Percentiles rank a stretch among this genome's conserved stretches.
Conservation (phyloP, 148 eudicot species). For the Nepenthes gracilis region DNA sequence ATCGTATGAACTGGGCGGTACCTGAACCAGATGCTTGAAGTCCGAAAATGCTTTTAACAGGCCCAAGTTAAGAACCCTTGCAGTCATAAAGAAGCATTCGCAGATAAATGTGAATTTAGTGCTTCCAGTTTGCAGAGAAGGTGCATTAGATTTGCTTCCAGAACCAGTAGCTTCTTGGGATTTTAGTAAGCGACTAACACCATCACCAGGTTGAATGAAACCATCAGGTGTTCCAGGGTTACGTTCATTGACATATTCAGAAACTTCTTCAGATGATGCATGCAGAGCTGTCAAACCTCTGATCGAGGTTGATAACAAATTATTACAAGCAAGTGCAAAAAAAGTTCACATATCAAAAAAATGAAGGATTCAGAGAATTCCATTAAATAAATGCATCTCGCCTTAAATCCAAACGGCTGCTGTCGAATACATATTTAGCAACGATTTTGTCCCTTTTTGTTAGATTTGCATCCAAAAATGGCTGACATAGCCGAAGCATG, state of each 20-base stretch:
- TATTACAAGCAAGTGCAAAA: not conserved
- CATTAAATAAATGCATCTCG: constrained; percentile 15
- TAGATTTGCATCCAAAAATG: constrained; percentile 79
- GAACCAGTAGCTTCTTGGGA: constrained; percentile 62
- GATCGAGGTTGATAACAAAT: constrained; percentile 9
- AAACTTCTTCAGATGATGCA: constrained; percentile 93
- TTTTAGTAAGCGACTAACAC: constrained; percentile 34
- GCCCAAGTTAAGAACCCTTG: constrained; percentile 93
- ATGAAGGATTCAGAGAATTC: not conserved
- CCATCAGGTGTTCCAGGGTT: constrained; percentile 24
- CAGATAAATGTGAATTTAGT: constrained; percentile 71
- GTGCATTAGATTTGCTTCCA: constrained; percentile 27
- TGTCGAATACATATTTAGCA: constrained; percentile 59
- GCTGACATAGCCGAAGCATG: constrained; percentile 90
- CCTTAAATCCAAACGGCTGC: constrained; percentile 76
- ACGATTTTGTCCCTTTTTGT: constrained; percentile 79
- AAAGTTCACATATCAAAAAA: not conserved
- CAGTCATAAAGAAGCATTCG: constrained; percentile 99
- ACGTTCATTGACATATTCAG: constrained; percentile 40
- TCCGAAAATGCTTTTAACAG: constrained; percentile 88
- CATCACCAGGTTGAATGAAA: constrained; percentile 16
- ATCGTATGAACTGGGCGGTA: constrained; percentile 6
- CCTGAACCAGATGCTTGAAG: constrained; percentile 97
- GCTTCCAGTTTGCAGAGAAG: constrained; percentile 31
- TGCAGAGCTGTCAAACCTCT: constrained; percentile 90